Conservation (phyloP, 75 land plant genomes). For the Picea sitchensis region DNA sequence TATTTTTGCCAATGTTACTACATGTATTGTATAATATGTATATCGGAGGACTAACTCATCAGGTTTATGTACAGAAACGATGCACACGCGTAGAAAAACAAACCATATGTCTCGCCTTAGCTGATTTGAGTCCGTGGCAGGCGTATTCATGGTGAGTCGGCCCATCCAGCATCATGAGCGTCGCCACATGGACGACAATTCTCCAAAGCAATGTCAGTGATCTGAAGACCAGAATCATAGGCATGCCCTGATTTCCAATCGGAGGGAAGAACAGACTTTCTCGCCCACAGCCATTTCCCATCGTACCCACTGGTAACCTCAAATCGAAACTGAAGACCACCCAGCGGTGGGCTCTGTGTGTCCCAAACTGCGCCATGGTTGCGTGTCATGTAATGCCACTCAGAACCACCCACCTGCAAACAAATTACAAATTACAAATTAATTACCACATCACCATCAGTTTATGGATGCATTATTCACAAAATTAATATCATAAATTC, state of each 20-base stretch:
- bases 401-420: slow-evolving; percentile 24
- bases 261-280: slow-evolving; percentile 33
- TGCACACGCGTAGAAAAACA: too few species aligned
- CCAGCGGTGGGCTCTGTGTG: slow-evolving; percentile 29
- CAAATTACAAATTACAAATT: background rate
- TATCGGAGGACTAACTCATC: too few species aligned
- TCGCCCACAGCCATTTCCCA: slow-evolving; percentile 51
- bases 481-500: background rate
- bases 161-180: too few species aligned
- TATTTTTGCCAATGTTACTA: slow-evolving; percentile 35
- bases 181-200: background rate
- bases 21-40: too few species aligned
- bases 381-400: slow-evolving; percentile 44
- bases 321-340: slow-evolving; percentile 41
- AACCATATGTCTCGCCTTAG: too few species aligned
- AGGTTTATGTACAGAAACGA: too few species aligned
- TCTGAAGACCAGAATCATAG: slow-evolving; percentile 52
- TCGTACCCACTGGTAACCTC: slow-evolving; percentile 59
- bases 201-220: slow-evolving; percentile 32
- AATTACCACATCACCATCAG: background rate
- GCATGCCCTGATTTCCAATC: slow-evolving; percentile 43
- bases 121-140: too few species aligned
- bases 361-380: slow-evolving; percentile 54
- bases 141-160: too few species aligned
- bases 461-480: background rate